These are phyloP conservation scores for Salvia rosmarinus DNA, from an alignment of 257 asterid genomes.

Conservation along the genomic window DNA sequence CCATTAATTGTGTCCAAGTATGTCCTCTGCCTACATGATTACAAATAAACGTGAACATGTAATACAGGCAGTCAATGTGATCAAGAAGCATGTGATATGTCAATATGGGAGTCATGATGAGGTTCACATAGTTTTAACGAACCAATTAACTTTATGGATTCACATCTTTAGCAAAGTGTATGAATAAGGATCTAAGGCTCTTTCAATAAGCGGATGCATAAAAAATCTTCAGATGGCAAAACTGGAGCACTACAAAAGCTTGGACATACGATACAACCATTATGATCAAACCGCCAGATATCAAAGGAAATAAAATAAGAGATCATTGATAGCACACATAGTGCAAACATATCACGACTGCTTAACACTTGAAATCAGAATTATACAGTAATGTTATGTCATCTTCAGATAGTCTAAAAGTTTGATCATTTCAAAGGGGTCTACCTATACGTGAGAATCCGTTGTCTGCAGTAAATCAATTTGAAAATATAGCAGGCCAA, in stretches of 20 bases:
- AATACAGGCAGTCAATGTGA: constrained; percentile 5
- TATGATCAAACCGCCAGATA: neutral
- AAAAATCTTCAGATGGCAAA: neutral
- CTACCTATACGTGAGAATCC: neutral
- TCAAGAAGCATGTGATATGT: constrained; percentile 10
- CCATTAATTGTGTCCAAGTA: neutral
- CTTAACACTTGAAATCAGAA: neutral
- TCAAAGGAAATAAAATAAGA: neutral
- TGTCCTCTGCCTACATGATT: constrained; percentile 9
- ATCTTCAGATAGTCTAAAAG: neutral
- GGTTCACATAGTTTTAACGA: neutral
- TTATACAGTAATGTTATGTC: neutral
- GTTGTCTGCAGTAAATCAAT: neutral
- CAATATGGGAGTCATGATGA: neutral
- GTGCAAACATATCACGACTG: neutral
- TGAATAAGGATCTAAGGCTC: neutral
- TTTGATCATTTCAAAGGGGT: neutral
- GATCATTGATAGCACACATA: neutral
- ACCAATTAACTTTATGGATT: neutral
- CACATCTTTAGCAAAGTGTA: neutral
- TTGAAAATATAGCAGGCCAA: neutral
- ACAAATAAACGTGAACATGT: neutral
- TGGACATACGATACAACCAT: neutral
- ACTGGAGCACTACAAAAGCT: neutral
- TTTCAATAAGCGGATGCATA: neutral